A percentile compares a stretch with the other conserved stretches of the same genome.
phyloP scores from a whole-genome alignment of 2,329 filamentous ascomycete genomes.

The Colletotrichum noveboracense region DNA sequence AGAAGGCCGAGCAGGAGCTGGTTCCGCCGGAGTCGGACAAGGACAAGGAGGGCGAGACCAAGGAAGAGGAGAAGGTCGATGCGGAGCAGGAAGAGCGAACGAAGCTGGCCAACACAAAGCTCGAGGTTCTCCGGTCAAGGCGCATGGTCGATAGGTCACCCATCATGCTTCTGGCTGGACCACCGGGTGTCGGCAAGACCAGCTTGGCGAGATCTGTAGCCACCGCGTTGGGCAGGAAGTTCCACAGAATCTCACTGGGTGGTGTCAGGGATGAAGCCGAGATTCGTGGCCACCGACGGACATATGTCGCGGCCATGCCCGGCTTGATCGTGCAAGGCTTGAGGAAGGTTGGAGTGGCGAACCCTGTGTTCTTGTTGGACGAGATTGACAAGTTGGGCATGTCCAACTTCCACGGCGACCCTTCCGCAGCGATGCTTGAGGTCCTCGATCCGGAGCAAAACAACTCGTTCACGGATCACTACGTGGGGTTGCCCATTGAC shows the following conservation, averaged over 20 bases:
- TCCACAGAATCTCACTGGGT: conserved; percentile 95
- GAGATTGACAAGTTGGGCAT: conserved; percentile 97
- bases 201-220: conserved; percentile 93
- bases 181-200: conserved; percentile 95
- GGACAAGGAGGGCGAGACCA: conserved; percentile 35
- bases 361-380: conserved; percentile 93
- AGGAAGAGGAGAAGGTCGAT: conserved; percentile 30
- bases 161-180: conserved; percentile 90
- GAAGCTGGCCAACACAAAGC: conserved; percentile 61
- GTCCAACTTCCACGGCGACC: conserved; percentile 92
- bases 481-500: conserved; percentile 94
- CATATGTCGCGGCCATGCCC: conserved; percentile 99
- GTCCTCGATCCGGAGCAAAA: conserved; percentile 98
- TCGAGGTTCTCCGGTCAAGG: conserved; percentile 80
- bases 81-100: conserved; percentile 34
- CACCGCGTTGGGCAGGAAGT: conserved; percentile 89
- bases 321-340: conserved; percentile 91
- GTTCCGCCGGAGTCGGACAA: conserved; percentile 31
- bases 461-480: conserved; percentile 92
- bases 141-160: conserved; percentile 94
- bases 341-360: conserved; percentile 93
- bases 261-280: conserved; percentile 96
- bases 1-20: conserved; percentile 64
- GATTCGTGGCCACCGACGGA: conserved; percentile 91
- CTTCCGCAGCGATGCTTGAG: conserved; percentile 96